Conservation (phyloP, 495 filamentous ascomycete genomes). For the Penicillium steckii region DNA sequence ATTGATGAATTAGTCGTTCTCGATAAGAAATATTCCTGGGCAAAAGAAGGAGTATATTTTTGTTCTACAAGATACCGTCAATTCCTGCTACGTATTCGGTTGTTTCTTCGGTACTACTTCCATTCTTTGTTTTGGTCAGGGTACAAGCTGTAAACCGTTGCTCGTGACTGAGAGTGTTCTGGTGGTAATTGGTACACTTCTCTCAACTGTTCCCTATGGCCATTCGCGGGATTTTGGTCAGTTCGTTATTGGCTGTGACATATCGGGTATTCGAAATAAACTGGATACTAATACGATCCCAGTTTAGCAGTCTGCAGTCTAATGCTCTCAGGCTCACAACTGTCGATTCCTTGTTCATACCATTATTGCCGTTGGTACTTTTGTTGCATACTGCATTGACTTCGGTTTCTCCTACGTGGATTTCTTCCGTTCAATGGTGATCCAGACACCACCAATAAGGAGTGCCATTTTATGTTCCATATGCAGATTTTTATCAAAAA, state of each 20-base stretch:
- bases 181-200: conserved; percentile 73
- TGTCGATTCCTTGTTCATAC: conserved; percentile 76
- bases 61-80: conserved; percentile 75
- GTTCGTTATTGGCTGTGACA: conserved; percentile 68
- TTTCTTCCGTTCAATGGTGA: conserved; percentile 48
- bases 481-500: conserved; percentile 66
- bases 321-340: conserved; percentile 69
- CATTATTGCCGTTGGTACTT: conserved; percentile 71
- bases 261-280: conserved; percentile 73
- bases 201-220: conserved; percentile 58
- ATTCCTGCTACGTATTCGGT: conserved; percentile 76
- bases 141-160: conserved; percentile 61
- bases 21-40: conserved; percentile 16
- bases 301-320: conserved; percentile 75
- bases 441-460: no score
- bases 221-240: conserved; percentile 52
- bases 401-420: conserved; percentile 66
- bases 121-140: conserved; percentile 65
- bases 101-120: conserved; percentile 76
- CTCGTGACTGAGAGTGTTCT: conserved; percentile 62
- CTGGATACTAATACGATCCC: conserved; percentile 75
- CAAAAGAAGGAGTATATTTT: conserved; percentile 41
- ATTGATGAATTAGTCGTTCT: conserved; percentile 64
- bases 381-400: conserved; percentile 83
- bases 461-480: no score